Evolutionary conservation across 2,329 filamentous ascomycete genomes (phyloP).

Genomic region (Phaeophleospora eucalypticola): DNA sequence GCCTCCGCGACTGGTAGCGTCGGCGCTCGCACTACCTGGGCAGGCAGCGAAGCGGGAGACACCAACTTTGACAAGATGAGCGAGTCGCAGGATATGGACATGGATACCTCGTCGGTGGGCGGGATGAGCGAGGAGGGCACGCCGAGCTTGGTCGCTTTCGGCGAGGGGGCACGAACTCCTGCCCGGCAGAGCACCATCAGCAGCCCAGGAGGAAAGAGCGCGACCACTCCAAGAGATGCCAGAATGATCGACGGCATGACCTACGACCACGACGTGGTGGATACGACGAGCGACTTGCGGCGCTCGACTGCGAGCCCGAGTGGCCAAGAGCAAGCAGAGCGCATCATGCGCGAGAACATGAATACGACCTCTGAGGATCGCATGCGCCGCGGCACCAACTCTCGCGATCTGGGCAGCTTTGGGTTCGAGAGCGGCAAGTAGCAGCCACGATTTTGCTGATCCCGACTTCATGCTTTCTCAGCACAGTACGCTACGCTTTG

Average conservation of each 20-base stretch:
- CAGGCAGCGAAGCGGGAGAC: constrained; percentile 57
- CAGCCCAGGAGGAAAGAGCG: constrained; percentile 54
- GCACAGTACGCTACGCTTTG: not conserved
- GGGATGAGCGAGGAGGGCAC: constrained; percentile 82
- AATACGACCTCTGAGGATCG: constrained; percentile 39
- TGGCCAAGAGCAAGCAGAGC: constrained; percentile 54
- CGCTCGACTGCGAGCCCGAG: not conserved
- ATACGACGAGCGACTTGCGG: constrained; percentile 34
- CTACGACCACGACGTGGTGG: constrained; percentile 40
- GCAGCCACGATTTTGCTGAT: not conserved
- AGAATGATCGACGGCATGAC: constrained; percentile 45
- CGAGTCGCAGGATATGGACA: constrained; percentile 45
- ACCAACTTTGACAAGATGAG: constrained; percentile 58
- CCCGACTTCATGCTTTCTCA: too few species aligned
- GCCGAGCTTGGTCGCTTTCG: constrained; percentile 83
- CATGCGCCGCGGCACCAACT: constrained; percentile 40
- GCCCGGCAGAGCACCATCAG: constrained; percentile 66
- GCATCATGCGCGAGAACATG: constrained; percentile 58
- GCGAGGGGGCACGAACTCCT: constrained; percentile 71
- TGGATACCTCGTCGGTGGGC: constrained; percentile 60
- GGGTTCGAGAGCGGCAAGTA: constrained; percentile 50
- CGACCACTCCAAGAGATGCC: constrained; percentile 37
- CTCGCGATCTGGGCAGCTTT: constrained; percentile 52
- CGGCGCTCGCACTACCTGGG: constrained; percentile 65
- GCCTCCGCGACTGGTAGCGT: constrained; percentile 82